These are phyloP conservation scores for Albugo candida DNA, from an alignment of 352 stramenopile species.

Conservation along the genomic window DNA sequence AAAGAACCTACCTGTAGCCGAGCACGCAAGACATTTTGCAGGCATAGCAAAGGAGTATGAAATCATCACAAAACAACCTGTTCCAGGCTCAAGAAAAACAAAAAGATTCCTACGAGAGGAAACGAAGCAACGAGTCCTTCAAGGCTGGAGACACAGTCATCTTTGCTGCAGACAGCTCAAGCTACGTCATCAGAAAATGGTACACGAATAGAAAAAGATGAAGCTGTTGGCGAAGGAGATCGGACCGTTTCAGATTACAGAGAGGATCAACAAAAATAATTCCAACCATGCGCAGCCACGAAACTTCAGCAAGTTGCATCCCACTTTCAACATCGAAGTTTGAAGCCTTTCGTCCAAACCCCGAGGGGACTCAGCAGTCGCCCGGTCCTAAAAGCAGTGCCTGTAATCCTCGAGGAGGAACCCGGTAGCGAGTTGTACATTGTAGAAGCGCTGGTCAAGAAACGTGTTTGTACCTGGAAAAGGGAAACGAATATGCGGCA, in stretches of 20 bases:
- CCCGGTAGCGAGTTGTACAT: neutral
- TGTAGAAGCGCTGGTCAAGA: slow-evolving; percentile 2
- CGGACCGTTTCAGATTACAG: slow-evolving; percentile 7
- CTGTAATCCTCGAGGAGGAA: neutral
- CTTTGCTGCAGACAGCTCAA: slow-evolving; percentile 6
- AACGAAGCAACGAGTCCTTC: neutral
- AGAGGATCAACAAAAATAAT: slow-evolving; percentile 8
- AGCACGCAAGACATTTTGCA: neutral
- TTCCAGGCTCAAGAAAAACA: neutral
- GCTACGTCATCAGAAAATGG: slow-evolving; percentile 1
- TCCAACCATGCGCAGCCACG: slow-evolving; percentile 1
- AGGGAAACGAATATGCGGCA: no score
- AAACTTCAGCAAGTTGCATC: slow-evolving; percentile 1
- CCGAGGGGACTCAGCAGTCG: neutral
- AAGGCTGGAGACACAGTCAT: slow-evolving; percentile 2
- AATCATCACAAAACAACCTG: neutral
- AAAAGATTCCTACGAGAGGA: slow-evolving; percentile 7
- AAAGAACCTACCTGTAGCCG: neutral
- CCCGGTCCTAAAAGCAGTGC: neutral
- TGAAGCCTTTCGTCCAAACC: neutral
- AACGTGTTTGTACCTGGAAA: neutral
- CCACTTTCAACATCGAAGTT: slow-evolving; percentile 7
- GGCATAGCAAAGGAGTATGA: slow-evolving; percentile 1
- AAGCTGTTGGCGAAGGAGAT: slow-evolving; percentile 5
- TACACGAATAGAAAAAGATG: neutral